Base-by-base conservation (phyloP, 805 yeast species). In the Hemisphaericaspora nanyangensis region DNA sequence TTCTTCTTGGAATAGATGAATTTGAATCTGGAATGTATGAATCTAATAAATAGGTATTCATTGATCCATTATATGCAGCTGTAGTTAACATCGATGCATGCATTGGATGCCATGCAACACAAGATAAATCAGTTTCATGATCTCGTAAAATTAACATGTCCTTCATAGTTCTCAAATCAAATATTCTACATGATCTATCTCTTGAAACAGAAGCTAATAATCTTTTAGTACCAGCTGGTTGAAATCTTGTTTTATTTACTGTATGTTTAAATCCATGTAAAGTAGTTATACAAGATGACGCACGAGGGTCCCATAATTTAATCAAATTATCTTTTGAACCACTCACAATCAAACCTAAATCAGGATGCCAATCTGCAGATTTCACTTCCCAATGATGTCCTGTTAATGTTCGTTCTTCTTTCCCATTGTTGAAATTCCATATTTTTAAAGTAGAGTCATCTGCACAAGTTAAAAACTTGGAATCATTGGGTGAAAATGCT, bases 381-480 rank as follows among this genome's bases (percentile, higher is more conserved):
- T 93, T 93, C 17, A 93, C 97, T 62, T 93, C 99, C 99, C 99
- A 93, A 58, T 95, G 96, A 63, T 93, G 99, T 2, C 98, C 98
- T 17, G 80, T 74, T 39, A 93, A 68, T 0, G 78, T 71, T 34
- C 85, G 65, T 56, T 93, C 99, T 50, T 87, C 93, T 42, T 75
- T 68, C 27, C 93, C 93, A 54, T 84, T 86, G 55, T 86, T 83
- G 63, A 93, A 93, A 62, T 90, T 87, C 97, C 98, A 93, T 28
- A 93, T 82, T 57, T 93, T 95, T 44, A 91, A 68, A 5, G 83
- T 75, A 37, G 88, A 84, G 61, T 93, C 99, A 63, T 93, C 99
- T 15, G 95, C 85, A 48, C 95, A 85, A 1, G 95, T 85, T n/a
- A 89, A 85, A 61, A 90, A 93, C 57, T 89, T 88, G 7, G 89